A percentile compares a stretch with the other conserved stretches of the same genome.
Conservation (phyloP, 108 stramenopile species). For the Discostella stelligeroides region DNA sequence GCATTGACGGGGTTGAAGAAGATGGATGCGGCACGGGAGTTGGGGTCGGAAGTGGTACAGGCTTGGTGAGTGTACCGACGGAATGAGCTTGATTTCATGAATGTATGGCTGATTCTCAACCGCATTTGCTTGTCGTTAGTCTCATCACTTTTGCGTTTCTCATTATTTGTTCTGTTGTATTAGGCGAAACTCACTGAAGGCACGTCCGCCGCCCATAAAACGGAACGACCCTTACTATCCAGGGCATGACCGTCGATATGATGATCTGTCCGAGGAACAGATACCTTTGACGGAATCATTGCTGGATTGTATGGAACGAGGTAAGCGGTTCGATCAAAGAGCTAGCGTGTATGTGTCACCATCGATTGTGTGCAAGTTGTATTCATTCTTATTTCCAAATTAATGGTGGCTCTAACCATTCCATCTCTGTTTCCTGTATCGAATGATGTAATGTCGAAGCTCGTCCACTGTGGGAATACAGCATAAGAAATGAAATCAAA, state of each 20-base stretch:
- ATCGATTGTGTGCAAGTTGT: no score
- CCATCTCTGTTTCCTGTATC: not conserved
- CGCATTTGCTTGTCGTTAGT: not conserved
- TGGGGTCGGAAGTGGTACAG: conserved; percentile 72
- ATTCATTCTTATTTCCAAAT: no score
- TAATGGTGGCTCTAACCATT: no score
- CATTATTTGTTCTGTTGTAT: not conserved
- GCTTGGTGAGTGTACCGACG: conserved; percentile 48
- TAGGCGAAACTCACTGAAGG: conserved; percentile 51
- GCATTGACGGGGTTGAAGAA: conserved; percentile 45
- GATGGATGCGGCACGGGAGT: conserved; percentile 53
- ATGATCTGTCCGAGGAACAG: conserved; percentile 49
- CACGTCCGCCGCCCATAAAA: conserved; percentile 62
- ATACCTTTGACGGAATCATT: conserved; percentile 62
- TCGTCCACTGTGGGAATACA: conserved; percentile 68
- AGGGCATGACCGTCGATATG: conserved; percentile 56
- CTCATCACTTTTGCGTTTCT: not conserved
- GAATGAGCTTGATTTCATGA: not conserved
- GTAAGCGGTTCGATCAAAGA: conserved; percentile 13
- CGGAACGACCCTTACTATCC: conserved; percentile 50
- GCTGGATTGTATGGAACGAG: conserved; percentile 63
- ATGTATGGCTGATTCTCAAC: not conserved
- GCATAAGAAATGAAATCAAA: conserved; percentile 56
- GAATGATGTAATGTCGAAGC: not conserved
- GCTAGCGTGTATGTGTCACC: no score